Evolutionary conservation across 2,329 filamentous ascomycete genomes (phyloP), one percentile per base, ranked within the genome.

Genomic region (Orbilia javanica): DNA sequence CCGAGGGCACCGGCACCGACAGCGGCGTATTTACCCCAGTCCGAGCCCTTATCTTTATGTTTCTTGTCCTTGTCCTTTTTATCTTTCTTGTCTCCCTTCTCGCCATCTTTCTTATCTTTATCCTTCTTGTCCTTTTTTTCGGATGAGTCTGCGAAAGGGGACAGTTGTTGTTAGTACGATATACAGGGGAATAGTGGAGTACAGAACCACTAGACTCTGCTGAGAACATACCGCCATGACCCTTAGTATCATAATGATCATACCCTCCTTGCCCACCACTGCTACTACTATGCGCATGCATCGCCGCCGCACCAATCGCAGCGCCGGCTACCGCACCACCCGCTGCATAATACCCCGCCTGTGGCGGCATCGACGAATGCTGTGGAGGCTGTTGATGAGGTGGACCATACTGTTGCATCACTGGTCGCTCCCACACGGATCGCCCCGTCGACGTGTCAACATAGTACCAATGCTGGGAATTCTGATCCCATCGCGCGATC

Each of bases 401-500:
- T 29, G 72, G 55, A n/a, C 27, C 48, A 34, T 70, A 77, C 8
- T 13, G 44, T 7, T 29, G 63, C 18, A 42, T n/a, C 13, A 44
- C 15, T 2, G 73, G 73, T 10, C 73, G 60, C 2, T 77, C 73
- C 73, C 73, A 77, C 63, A 66, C 65, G 2, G 73, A 64, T 8
- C 60, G 57, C 10, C 73, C 73, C 3, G 60, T 57, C 1, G 46
- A 48, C 29, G 66, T 70, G 22, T 77, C 73, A 22, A 77, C 66
- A 50, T 77, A 77, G 42, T 71, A 77, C 73, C 73, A 77, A 53
- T 77, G 66, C 52, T 70, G 67, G 34, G 15, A 60, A n/a, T 46
- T 55, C 20, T 62, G 60, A 31, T 77, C 73, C 66, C 57, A 77
- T 34, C 73, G 66, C 55, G 73, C 73, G 39, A 71, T 67, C 73